Evolutionary conservation across 106 monocot genomes (phyloP).

Genomic region (Dendrobium huoshanense): DNA sequence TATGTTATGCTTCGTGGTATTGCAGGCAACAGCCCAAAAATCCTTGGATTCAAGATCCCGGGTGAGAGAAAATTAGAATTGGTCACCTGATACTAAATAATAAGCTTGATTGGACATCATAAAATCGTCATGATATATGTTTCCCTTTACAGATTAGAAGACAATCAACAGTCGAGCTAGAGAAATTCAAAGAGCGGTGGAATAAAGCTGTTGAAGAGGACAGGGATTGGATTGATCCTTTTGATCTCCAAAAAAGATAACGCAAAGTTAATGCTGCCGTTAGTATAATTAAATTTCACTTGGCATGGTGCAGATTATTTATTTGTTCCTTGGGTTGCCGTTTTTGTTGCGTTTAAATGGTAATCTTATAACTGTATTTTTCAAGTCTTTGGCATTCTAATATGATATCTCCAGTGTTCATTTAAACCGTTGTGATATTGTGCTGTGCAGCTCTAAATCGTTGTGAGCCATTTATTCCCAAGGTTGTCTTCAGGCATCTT

Average conservation of each 20-base stretch:
- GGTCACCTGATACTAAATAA: background rate
- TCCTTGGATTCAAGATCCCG: constrained; percentile 66
- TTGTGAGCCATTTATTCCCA: no score
- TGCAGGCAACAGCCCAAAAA: constrained; percentile 31
- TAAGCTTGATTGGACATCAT: background rate
- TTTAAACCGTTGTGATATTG: no score
- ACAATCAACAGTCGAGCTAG: constrained; percentile 78
- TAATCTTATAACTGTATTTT: no score
- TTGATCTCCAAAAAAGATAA: constrained; percentile 7
- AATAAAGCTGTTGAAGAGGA: constrained; percentile 57
- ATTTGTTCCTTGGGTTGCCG: no score
- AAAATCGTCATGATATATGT: background rate
- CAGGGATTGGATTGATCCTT: constrained; percentile 58
- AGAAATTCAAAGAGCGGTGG: constrained; percentile 74
- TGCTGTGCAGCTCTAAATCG: no score
- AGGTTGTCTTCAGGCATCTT: no score
- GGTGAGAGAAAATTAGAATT: constrained; percentile 33
- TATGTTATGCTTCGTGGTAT: background rate
- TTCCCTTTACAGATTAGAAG: constrained; percentile 55
- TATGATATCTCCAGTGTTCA: no score
- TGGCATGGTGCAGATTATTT: no score
- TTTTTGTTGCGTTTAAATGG: no score
- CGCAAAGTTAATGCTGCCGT: background rate
- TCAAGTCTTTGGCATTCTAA: no score
- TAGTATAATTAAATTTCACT: background rate